Base-by-base conservation (phyloP, 225 moss, liverwort and hornwort species). In the Ulota crispa region DNA sequence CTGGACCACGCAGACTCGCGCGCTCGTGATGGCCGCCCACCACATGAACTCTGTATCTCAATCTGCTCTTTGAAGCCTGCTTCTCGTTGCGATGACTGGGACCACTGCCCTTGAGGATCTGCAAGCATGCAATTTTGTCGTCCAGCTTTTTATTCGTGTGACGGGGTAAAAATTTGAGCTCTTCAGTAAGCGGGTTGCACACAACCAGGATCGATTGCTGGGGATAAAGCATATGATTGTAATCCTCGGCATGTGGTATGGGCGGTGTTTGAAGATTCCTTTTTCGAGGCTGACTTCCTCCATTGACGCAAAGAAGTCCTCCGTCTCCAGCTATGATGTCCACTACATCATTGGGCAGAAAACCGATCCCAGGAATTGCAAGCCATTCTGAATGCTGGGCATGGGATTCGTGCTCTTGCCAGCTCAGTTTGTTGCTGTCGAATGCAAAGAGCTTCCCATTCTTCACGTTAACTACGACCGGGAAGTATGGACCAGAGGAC, bases 161-260 rank as follows among this genome's bases (percentile, higher is more conserved):
- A 54, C 88, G 77, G 5, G 91, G 88, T 64, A 91, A 54, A 78
- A 88, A 91, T 23, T 78, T 91, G 74, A 88, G 77, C 32, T 85
- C 83, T 63, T 86, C 78, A 21, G 84, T 88, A 28, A 88, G 75
- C 16, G 88, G 90, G 63, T 91, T 91, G 78, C 88, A 88, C 64
- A 88, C 85, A 30, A 88, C 75, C n/a, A 91, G 83, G 68, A 91
- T 91, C 15, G 88, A 91, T 50, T 91, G 91, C 42, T 78, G 85
- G 37, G 86, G 88, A 52, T 88, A 86, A 1, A 85, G 80, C 26
- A 85, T 81, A 23, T 81, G 84, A 27, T 91, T 88, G 45, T 91
- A 91, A 34, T 88, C 88, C 26, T 88, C 84, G 4, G 88, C 88
- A 43, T 91, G 64, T n/a, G 85, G 91, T 36, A 91, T 76, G 21